Evolutionary conservation across 495 filamentous ascomycete genomes (phyloP).

Genomic region (Pseudomonodictys pantanalensis): DNA sequence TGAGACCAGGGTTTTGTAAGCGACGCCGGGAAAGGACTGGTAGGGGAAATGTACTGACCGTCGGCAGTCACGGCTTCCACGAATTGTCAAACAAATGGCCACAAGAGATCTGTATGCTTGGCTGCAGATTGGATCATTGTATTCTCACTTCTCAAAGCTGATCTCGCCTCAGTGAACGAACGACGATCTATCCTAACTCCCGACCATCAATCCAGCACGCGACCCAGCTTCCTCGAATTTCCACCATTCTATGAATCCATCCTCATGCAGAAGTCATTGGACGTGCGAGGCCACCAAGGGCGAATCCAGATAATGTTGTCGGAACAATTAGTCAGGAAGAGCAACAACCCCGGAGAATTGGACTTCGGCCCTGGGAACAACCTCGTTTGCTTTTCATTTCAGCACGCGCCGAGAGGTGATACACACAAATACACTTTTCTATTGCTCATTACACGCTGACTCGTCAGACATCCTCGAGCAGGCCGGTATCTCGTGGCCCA

Average conservation of each 20-base stretch:
- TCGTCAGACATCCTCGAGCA: slow-evolving; percentile 65
- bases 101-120: slow-evolving; percentile 27
- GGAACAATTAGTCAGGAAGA: slow-evolving; percentile 44
- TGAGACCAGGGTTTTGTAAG: slow-evolving; percentile 64
- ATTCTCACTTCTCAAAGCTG: slow-evolving; percentile 50
- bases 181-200: neutral
- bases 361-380: slow-evolving; percentile 38
- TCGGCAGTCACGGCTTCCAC: slow-evolving; percentile 21
- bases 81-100: slow-evolving; percentile 30
- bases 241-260: slow-evolving; percentile 71
- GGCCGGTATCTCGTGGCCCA: slow-evolving; percentile 80
- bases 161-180: slow-evolving; percentile 47
- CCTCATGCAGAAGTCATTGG: slow-evolving; percentile 68
- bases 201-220: slow-evolving; percentile 6
- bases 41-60: neutral
- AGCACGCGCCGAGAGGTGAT: slow-evolving; percentile 78
- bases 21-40: neutral
- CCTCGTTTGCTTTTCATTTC: slow-evolving; percentile 76
- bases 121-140: neutral
- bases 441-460: slow-evolving; percentile 11
- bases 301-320: slow-evolving; percentile 75
- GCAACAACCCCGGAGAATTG: neutral
- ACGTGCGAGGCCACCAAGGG: slow-evolving; percentile 66
- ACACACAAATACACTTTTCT: slow-evolving; percentile 17
- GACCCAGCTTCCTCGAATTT: slow-evolving; percentile 55